These are phyloP conservation scores for Rhexocercosporidium sp. DNA, from an alignment of 2,329 filamentous ascomycete genomes.

Conservation along the genomic window DNA sequence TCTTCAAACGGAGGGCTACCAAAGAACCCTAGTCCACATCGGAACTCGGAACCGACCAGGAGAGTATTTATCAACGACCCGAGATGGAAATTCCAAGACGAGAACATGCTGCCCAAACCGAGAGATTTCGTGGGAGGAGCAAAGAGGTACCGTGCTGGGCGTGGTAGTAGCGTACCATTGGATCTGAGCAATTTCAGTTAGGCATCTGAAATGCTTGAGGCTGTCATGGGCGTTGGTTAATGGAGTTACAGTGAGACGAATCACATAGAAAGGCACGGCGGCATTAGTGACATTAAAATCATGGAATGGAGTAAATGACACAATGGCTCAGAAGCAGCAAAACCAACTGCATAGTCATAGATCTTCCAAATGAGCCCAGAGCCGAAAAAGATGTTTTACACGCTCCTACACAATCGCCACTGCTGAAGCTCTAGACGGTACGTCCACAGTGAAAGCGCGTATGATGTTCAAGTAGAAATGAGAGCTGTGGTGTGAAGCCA, in stretches of 20 bases:
- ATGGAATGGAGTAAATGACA: not conserved
- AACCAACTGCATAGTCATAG: not conserved
- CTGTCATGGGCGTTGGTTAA: not conserved
- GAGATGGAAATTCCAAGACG: conserved; percentile 87
- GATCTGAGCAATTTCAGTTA: conserved; percentile 65
- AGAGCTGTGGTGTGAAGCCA: no score
- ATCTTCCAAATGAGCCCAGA: not conserved
- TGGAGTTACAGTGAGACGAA: conserved; percentile 7
- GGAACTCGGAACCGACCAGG: conserved; percentile 44
- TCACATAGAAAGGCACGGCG: not conserved
- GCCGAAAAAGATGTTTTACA: not conserved
- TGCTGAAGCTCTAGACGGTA: not conserved
- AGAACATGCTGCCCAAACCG: conserved; percentile 82
- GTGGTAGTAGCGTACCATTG: conserved; percentile 91
- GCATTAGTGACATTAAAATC: not conserved
- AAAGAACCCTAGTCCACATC: conserved; percentile 55
- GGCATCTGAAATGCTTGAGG: not conserved
- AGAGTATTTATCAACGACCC: conserved; percentile 72
- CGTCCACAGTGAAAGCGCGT: not conserved
- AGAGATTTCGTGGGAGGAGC: conserved; percentile 76
- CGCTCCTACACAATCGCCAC: no score
- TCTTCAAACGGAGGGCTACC: conserved; percentile 61
- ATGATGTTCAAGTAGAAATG: no score
- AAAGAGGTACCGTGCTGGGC: conserved; percentile 85
- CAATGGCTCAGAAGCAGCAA: not conserved